A percentile compares a stretch with the other conserved stretches of the same genome.
Evolutionary conservation across 1,284 basidiomycete species (phyloP).

Genomic region (Neolentinus lepideus): DNA sequence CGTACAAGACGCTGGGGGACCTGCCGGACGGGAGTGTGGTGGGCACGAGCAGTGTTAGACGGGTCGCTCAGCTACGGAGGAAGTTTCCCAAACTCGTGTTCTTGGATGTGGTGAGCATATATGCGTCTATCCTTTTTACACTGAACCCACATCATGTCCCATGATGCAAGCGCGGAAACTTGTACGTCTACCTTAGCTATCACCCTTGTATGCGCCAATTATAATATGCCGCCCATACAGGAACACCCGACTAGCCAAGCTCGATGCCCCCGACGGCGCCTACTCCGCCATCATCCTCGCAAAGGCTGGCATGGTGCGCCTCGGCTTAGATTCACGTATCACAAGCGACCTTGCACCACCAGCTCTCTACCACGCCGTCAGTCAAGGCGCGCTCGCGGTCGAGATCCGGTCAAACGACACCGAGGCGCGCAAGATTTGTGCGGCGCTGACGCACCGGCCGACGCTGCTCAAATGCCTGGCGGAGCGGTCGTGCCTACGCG

Average conservation of each 20-base stretch:
- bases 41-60: slow-evolving; percentile 90
- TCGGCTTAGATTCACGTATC: slow-evolving; percentile 73
- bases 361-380: slow-evolving; percentile 83
- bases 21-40: slow-evolving; percentile 86
- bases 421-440: slow-evolving; percentile 55
- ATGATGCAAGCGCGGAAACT: slow-evolving; percentile 60
- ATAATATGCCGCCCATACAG: slow-evolving; percentile 33
- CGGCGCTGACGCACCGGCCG: slow-evolving; percentile 63
- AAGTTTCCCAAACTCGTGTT: slow-evolving; percentile 79
- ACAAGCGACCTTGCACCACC: slow-evolving; percentile 75
- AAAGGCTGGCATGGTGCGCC: slow-evolving; percentile 86
- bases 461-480: slow-evolving; percentile 74
- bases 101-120: slow-evolving; percentile 76
- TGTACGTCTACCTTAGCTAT: slow-evolving; percentile 41
- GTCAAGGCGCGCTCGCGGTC: slow-evolving; percentile 88
- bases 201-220: slow-evolving; percentile 2
- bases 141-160: slow-evolving; percentile 6
- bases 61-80: slow-evolving; percentile 87
- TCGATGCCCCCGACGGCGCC: slow-evolving; percentile 81
- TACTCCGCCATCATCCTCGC: slow-evolving; percentile 92
- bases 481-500: slow-evolving; percentile 82
- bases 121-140: slow-evolving; percentile 6
- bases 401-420: slow-evolving; percentile 79
- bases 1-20: slow-evolving; percentile 76
- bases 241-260: slow-evolving; percentile 86